Percentiles rank a stretch among this genome's conserved stretches.
Conservation (phyloP, 176 grass and related monocot species). For the Rhipidocladum racemiflorum region DNA sequence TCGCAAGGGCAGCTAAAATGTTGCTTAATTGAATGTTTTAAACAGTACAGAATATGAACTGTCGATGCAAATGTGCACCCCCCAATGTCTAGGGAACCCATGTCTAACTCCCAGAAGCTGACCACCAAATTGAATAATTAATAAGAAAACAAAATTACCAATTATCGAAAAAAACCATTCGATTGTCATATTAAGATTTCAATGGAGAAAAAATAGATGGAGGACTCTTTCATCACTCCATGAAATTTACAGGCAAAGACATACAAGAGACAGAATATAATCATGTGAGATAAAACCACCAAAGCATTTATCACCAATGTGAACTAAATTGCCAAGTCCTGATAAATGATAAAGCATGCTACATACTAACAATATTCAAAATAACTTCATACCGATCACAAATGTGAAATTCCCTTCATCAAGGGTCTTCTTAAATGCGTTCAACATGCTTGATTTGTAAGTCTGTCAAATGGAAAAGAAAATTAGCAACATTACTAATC, state of each 20-base stretch:
- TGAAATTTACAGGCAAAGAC: slow-evolving; percentile 19
- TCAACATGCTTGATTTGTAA: slow-evolving; percentile 94
- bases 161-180: neutral
- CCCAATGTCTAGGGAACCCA: slow-evolving; percentile 16
- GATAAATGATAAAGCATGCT: neutral
- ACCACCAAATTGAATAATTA: slow-evolving; percentile 21
- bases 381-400: slow-evolving; percentile 87
- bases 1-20: slow-evolving; percentile 53
- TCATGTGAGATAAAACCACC: neutral
- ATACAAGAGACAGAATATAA: slow-evolving; percentile 18
- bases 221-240: neutral
- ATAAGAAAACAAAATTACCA: neutral
- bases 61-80: neutral
- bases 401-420: slow-evolving; percentile 94
- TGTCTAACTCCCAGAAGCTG: slow-evolving; percentile 18
- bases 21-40: slow-evolving; percentile 43
- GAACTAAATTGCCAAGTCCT: slow-evolving; percentile 13
- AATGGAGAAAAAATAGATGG: neutral
- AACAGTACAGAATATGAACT: slow-evolving; percentile 34
- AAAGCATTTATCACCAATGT: slow-evolving; percentile 23
- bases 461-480: slow-evolving; percentile 52
- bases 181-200: neutral
- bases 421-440: slow-evolving; percentile 98
- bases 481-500: neutral
- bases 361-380: slow-evolving; percentile 18